Percentiles rank a stretch among this genome's conserved stretches.
phyloP scores from a whole-genome alignment of 495 filamentous ascomycete genomes.

The Pyrenula aspistea region DNA sequence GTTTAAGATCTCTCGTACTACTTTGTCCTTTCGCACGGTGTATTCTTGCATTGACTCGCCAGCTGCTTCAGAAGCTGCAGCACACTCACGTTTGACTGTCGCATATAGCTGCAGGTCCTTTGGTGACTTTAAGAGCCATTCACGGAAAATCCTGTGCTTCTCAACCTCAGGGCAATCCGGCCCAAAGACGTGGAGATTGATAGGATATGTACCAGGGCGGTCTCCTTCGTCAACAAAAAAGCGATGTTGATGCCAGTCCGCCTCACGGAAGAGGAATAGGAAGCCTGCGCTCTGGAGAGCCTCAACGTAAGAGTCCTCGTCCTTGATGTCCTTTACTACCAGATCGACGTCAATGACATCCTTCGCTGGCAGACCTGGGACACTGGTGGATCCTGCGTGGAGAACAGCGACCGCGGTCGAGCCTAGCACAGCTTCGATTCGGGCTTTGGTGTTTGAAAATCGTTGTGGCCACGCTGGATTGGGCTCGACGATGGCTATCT shows the following conservation, averaged over 20 bases:
- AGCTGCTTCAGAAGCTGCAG: slow-evolving; percentile 11
- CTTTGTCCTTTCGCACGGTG: slow-evolving; percentile 24
- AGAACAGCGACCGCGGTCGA: slow-evolving; percentile 12
- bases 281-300: slow-evolving; percentile 29
- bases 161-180: slow-evolving; percentile 25
- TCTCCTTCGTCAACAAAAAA: slow-evolving; percentile 19
- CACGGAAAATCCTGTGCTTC: slow-evolving; percentile 32
- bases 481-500: slow-evolving; percentile 26
- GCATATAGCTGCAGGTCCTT: slow-evolving; percentile 27
- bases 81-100: slow-evolving; percentile 23
- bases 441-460: slow-evolving; percentile 17
- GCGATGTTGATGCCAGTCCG: slow-evolving; percentile 33
- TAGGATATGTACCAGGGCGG: slow-evolving; percentile 13
- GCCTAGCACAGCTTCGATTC: slow-evolving; percentile 21
- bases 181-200: slow-evolving; percentile 37
- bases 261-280: slow-evolving; percentile 31
- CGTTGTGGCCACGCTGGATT: slow-evolving; percentile 27
- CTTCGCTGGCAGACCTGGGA: slow-evolving; percentile 35
- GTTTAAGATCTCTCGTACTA: slow-evolving; percentile 25
- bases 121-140: slow-evolving; percentile 26
- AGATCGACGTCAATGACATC: slow-evolving; percentile 38
- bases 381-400: slow-evolving; percentile 39
- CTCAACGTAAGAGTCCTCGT: slow-evolving; percentile 29
- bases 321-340: slow-evolving; percentile 20
- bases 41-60: slow-evolving; percentile 27